Evolutionary conservation across 768 basidiomycete species (phyloP).

Genomic region (Trametes elegans): DNA sequence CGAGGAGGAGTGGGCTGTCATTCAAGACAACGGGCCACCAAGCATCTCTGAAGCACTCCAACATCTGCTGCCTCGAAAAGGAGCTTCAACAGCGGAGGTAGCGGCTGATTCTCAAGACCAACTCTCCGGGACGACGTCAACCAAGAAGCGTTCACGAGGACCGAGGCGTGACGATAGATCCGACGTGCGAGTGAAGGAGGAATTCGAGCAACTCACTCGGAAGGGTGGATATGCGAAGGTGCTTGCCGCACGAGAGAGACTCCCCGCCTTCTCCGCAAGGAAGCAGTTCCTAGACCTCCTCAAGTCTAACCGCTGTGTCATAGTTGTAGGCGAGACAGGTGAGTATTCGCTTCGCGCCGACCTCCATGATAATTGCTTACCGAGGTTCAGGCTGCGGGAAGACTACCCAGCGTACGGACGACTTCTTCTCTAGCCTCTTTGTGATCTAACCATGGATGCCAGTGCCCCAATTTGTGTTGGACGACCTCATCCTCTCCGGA

Average conservation of each 20-base stretch:
- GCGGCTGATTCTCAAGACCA: neutral
- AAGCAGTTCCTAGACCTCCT: conserved; percentile 61
- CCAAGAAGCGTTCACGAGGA: conserved; percentile 25
- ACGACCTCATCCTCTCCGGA: conserved; percentile 65
- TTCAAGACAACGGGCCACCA: conserved; percentile 73
- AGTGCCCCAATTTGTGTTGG: conserved; percentile 91
- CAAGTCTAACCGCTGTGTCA: conserved; percentile 59
- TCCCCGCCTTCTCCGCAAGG: conserved; percentile 76
- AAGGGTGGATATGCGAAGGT: conserved; percentile 55
- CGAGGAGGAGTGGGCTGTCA: conserved; percentile 64
- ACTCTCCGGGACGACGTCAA: conserved; percentile 4
- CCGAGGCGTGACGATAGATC: conserved; percentile 40
- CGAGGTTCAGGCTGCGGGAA: conserved; percentile 71
- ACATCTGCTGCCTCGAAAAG: conserved; percentile 46
- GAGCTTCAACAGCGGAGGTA: neutral
- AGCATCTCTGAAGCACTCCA: conserved; percentile 66
- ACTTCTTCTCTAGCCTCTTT: neutral
- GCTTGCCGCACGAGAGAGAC: conserved; percentile 49
- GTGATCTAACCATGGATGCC: neutral
- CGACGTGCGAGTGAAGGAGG: conserved; percentile 47
- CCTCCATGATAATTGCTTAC: neutral
- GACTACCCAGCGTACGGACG: conserved; percentile 73
- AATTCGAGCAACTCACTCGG: conserved; percentile 47
- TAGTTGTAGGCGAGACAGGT: conserved; percentile 93
- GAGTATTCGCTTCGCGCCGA: conserved; percentile 10